These are phyloP conservation scores for Pseudogymnoascus sp. DNA, from an alignment of 2,329 filamentous ascomycete species.

Conservation along the genomic window DNA sequence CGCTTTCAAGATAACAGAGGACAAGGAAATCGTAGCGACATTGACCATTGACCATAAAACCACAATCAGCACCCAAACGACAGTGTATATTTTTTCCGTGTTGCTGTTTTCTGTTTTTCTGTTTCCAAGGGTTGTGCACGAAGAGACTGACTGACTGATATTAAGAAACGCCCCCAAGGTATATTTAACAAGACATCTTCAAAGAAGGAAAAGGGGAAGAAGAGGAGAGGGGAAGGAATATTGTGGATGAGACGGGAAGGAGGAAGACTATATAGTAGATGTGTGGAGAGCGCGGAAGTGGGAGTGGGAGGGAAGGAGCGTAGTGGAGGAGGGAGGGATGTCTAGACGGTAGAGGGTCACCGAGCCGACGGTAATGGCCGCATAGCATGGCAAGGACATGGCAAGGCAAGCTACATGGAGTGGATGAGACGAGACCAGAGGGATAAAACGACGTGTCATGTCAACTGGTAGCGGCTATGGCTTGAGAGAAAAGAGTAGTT, in stretches of 20 bases:
- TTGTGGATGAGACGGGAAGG: background rate
- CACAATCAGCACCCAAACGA: background rate
- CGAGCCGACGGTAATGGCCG: background rate
- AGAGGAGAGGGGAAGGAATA: background rate
- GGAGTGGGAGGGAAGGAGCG: background rate
- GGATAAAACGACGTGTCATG: background rate
- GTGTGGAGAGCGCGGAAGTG: background rate
- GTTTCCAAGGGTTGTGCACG: background rate
- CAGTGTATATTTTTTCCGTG: background rate
- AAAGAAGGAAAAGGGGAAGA: background rate
- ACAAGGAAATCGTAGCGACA: background rate
- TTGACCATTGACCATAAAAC: background rate
- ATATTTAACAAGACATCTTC: background rate
- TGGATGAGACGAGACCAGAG: background rate
- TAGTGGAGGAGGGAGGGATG: background rate
- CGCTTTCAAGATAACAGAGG: background rate
- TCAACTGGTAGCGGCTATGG: background rate
- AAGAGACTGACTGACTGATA: slow-evolving; percentile 1
- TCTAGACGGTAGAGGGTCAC: background rate
- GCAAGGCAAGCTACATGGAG: background rate
- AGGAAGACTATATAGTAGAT: background rate
- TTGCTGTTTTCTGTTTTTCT: background rate
- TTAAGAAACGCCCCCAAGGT: background rate
- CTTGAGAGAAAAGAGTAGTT: background rate
- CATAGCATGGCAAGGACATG: background rate